phyloP scores from a whole-genome alignment of 73 alveolate genomes.

The Paramecium octaurelia region DNA sequence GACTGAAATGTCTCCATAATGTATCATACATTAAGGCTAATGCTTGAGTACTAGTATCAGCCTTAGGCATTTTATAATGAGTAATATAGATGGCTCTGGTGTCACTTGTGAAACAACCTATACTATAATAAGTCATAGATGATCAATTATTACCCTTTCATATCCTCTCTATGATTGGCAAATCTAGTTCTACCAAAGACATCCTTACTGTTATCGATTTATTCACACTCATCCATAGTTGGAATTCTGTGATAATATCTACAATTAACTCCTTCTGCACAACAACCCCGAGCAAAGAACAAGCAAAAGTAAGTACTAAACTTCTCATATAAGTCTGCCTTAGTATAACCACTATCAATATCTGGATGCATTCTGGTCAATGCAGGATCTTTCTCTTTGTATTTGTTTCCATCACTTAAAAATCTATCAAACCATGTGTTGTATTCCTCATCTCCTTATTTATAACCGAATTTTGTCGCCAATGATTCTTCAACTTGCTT shows the following conservation, averaged over 20 bases:
- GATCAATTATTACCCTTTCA: conserved; percentile 71
- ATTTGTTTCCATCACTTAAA: conserved; percentile 83
- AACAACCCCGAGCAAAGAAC: conserved; percentile 95
- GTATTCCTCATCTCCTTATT: conserved; percentile 98
- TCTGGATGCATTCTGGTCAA: conserved; percentile 91
- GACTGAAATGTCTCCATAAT: conserved; percentile 90
- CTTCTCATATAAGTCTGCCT: conserved; percentile 92
- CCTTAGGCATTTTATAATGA: conserved; percentile 87
- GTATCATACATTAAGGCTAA: conserved; percentile 85
- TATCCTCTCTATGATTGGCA: conserved; percentile 92
- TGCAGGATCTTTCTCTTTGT: conserved; percentile 78
- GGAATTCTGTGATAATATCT: conserved; percentile 97
- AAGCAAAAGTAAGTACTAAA: conserved; percentile 90
- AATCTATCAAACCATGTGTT: conserved; percentile 98
- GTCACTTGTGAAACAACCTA: conserved; percentile 95
- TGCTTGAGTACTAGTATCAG: conserved; percentile 73
- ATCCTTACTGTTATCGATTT: conserved; percentile 92
- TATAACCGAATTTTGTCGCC: conserved; percentile 89
- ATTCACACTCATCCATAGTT: conserved; percentile 80
- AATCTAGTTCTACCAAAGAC: conserved; percentile 96
- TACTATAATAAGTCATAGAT: neutral
- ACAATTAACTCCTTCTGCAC: conserved; percentile 98
- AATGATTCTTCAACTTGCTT: conserved; percentile 89
- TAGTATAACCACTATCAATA: conserved; percentile 95
- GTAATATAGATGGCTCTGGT: conserved; percentile 86